phyloP scores from a whole-genome alignment of 2,329 filamentous ascomycete genomes.

The Didymella sp. region DNA sequence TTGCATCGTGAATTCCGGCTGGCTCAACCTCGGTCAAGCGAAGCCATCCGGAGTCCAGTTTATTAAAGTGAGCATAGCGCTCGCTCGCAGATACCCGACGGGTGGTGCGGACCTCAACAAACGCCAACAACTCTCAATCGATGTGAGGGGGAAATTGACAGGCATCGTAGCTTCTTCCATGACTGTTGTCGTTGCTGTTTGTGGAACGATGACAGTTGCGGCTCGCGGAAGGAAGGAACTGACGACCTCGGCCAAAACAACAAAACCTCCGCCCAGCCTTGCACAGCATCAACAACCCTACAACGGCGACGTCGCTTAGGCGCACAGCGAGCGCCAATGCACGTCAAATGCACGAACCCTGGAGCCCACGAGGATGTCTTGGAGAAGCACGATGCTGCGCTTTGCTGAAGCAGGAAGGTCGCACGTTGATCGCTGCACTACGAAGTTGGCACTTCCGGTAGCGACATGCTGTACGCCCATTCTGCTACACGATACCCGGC shows the following conservation, averaged over 20 bases:
- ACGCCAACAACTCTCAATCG: constrained; percentile 5
- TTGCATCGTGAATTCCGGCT: constrained; percentile 5
- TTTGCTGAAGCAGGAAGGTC: constrained; percentile 5
- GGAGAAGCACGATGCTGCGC: background rate
- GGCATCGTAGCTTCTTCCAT: background rate
- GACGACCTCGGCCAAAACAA: constrained; percentile 7
- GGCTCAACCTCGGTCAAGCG: constrained; percentile 6
- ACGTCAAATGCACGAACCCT: constrained; percentile 10
- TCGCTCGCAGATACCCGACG: background rate
- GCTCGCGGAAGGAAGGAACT: constrained; percentile 3
- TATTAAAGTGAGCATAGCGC: constrained; percentile 8
- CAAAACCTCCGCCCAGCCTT: constrained; percentile 4
- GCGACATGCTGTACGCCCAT: constrained; percentile 15
- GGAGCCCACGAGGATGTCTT: constrained; percentile 15
- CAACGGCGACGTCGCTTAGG: constrained; percentile 9
- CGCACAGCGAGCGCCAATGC: constrained; percentile 10
- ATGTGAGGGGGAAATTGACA: constrained; percentile 1
- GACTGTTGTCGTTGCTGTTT: background rate
- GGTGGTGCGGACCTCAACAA: constrained; percentile 16
- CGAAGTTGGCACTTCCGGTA: constrained; percentile 16
- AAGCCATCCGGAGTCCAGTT: constrained; percentile 1
- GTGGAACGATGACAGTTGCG: constrained; percentile 1
- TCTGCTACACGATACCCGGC: constrained; percentile 17
- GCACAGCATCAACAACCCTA: constrained; percentile 5
- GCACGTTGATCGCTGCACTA: constrained; percentile 13